Conservation (phyloP, 495 filamentous ascomycete genomes). For the Pyronema domesticum region DNA sequence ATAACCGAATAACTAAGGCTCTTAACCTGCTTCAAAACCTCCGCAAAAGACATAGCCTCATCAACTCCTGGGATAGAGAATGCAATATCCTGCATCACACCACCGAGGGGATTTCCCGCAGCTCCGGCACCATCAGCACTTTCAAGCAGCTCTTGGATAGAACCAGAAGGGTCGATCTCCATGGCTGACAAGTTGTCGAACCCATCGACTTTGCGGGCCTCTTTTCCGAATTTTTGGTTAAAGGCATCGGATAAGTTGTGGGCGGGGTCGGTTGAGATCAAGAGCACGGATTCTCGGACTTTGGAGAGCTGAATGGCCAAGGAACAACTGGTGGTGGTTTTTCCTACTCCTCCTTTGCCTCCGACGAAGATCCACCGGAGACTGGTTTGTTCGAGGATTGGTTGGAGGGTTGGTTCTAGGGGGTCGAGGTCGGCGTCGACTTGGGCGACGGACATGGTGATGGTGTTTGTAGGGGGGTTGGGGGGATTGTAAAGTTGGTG, state of each 20-base stretch:
- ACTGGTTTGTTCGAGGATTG: constrained; percentile 79
- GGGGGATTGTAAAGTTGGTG: neutral
- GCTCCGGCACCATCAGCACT: constrained; percentile 15
- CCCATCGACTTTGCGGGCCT: constrained; percentile 78
- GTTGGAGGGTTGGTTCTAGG: constrained; percentile 83
- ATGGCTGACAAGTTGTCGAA: constrained; percentile 91
- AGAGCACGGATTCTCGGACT: constrained; percentile 81
- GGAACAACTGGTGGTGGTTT: constrained; percentile 96
- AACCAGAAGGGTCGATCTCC: constrained; percentile 98
- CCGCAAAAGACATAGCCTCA: constrained; percentile 98
- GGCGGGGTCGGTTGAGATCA: constrained; percentile 96
- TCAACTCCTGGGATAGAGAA: constrained; percentile 92
- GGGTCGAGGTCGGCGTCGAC: constrained; percentile 47
- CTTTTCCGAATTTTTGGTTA: constrained; percentile 97
- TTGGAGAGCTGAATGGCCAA: constrained; percentile 96
- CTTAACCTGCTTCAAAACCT: constrained; percentile 98
- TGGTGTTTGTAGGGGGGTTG: constrained; percentile 4
- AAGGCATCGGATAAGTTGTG: constrained; percentile 98
- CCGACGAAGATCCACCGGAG: constrained; percentile 99
- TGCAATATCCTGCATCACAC: constrained; percentile 49
- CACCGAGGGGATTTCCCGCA: constrained; percentile 29
- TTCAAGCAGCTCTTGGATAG: constrained; percentile 76
- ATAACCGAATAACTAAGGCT: constrained; percentile 97
- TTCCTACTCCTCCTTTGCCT: constrained; percentile 97
- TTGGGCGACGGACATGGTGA: constrained; percentile 6